A percentile compares a stretch with the other conserved stretches of the same genome.
phyloP scores from a whole-genome alignment of 352 stramenopile genomes.

The Globisporangium viniferum region DNA sequence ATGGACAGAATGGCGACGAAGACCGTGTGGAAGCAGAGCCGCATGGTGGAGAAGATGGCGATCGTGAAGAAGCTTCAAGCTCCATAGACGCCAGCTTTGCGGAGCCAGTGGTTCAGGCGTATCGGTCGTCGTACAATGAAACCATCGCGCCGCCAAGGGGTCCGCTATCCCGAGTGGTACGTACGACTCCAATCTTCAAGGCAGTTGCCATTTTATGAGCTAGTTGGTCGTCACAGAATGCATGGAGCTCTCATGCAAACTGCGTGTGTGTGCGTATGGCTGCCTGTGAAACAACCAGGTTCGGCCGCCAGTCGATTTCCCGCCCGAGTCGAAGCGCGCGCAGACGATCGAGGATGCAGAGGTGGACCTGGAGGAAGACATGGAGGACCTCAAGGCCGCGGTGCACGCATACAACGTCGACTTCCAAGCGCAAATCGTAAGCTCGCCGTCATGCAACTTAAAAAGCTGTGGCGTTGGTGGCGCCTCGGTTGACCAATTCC shows the following conservation, averaged over 20 bases:
- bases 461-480: not conserved
- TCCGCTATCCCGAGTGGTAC: constrained; percentile 32
- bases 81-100: not conserved
- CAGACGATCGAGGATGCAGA: constrained; percentile 73
- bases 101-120: constrained; percentile 28
- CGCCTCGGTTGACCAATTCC: not conserved
- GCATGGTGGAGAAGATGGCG: constrained; percentile 3
- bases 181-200: not conserved
- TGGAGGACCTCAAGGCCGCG: constrained; percentile 76
- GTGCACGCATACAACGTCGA: constrained; percentile 84
- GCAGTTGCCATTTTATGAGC: not conserved
- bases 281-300: constrained; percentile 27
- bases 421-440: constrained; percentile 76
- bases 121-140: constrained; percentile 51
- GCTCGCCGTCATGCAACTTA: not conserved
- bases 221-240: too few relatives aligned
- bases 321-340: constrained; percentile 69
- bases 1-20: not conserved
- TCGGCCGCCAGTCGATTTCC: constrained; percentile 55
- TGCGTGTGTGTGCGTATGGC: not conserved
- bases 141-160: constrained; percentile 45
- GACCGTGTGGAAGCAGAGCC: constrained; percentile 3
- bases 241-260: not conserved
- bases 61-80: not conserved
- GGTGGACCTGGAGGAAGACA: constrained; percentile 70